A percentile compares a stretch with the other conserved stretches of the same genome.
These are phyloP conservation scores for Termitomyces heimii DNA, from an alignment of 768 basidiomycete species.

Conservation along the genomic window DNA sequence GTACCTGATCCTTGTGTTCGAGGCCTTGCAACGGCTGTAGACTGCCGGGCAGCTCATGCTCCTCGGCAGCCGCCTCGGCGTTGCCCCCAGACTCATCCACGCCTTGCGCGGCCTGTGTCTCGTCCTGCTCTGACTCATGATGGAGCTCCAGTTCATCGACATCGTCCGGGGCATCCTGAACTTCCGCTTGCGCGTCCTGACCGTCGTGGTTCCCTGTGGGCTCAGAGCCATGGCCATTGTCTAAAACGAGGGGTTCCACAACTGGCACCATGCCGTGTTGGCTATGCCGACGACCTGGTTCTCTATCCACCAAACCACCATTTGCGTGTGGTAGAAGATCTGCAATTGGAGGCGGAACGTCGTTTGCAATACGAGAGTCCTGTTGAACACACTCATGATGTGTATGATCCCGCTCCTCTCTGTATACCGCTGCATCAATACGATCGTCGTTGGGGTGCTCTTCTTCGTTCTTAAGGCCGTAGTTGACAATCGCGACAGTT, in stretches of 20 bases:
- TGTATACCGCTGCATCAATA: background rate
- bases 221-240: background rate
- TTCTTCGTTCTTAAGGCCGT: background rate
- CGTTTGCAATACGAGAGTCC: background rate
- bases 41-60: background rate
- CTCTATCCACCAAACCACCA: background rate
- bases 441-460: too few species aligned
- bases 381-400: background rate
- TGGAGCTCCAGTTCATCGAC: background rate
- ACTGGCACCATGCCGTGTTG: background rate
- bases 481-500: background rate
- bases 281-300: background rate
- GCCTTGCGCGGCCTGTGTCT: background rate
- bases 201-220: background rate
- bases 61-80: too few species aligned
- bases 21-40: background rate
- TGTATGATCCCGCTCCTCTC: background rate
- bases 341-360: background rate
- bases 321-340: too few species aligned
- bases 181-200: background rate
- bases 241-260: background rate
- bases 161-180: background rate
- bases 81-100: too few species aligned
- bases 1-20: too few species aligned
- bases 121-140: background rate